Conservation (phyloP, 164 flowering plant species). For the Echeveria elegans region DNA sequence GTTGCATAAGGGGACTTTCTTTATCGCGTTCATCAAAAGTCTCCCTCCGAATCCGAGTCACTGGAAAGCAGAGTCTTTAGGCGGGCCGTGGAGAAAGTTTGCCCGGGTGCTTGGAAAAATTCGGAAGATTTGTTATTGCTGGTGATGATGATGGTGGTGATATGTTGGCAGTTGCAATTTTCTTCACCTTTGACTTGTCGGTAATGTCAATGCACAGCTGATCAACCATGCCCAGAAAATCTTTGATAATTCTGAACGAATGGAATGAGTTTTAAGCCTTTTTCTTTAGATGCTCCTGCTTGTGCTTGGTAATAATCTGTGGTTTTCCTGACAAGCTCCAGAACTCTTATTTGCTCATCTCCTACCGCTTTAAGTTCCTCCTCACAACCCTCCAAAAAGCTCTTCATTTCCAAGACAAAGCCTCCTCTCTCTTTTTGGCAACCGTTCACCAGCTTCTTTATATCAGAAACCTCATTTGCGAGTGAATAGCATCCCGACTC, state of each 20-base stretch:
- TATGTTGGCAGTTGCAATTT: constrained; percentile 5
- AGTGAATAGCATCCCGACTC: constrained; percentile 24
- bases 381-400: constrained; percentile 45
- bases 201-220: too few relatives aligned
- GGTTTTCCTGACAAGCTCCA: constrained; percentile 60
- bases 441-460: constrained; percentile 17
- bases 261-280: constrained; percentile 33
- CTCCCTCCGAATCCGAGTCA: too few relatives aligned
- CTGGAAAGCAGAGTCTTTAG: constrained; percentile 20
- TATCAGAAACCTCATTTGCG: constrained; percentile 21
- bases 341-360: constrained; percentile 43
- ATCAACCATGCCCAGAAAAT: too few relatives aligned
- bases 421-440: constrained; percentile 21
- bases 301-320: constrained; percentile 66
- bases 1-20: not conserved
- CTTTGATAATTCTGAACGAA: constrained; percentile 55
- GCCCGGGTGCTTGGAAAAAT: constrained; percentile 36
- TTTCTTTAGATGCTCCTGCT: constrained; percentile 44
- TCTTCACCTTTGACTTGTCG: too few relatives aligned
- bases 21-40: constrained; percentile 16
- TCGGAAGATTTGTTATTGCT: constrained; percentile 13
- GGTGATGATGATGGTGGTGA: constrained; percentile 31
- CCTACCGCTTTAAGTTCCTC: constrained; percentile 51
- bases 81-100: constrained; percentile 37
- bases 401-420: constrained; percentile 49